phyloP scores from a whole-genome alignment of 352 stramenopile species.

The Pythium dissimile region DNA sequence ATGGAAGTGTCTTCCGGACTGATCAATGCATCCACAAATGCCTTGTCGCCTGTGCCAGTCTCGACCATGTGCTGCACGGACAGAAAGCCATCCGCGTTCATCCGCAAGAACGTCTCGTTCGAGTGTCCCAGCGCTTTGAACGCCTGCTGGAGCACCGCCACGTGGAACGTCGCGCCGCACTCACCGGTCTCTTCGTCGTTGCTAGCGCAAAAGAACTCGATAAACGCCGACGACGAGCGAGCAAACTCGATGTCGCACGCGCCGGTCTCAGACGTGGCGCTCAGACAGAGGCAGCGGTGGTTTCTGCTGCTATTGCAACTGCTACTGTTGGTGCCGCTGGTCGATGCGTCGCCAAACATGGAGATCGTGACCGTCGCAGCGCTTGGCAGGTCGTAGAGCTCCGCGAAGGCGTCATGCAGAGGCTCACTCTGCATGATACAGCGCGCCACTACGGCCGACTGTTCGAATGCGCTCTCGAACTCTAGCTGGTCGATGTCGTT shows the following conservation, averaged over 20 bases:
- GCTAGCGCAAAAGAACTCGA: slow-evolving; percentile 70
- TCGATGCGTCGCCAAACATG: slow-evolving; percentile 41
- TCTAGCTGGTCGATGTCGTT: slow-evolving; percentile 67
- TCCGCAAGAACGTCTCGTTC: slow-evolving; percentile 78
- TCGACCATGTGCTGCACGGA: slow-evolving; percentile 54
- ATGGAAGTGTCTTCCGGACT: slow-evolving; percentile 61
- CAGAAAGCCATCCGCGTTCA: slow-evolving; percentile 77
- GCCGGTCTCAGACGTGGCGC: slow-evolving; percentile 64
- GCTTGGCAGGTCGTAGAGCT: slow-evolving; percentile 83
- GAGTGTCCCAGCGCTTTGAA: slow-evolving; percentile 76
- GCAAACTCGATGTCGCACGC: slow-evolving; percentile 82
- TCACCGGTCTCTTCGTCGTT: slow-evolving; percentile 14
- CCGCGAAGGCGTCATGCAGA: slow-evolving; percentile 73
- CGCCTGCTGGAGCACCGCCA: slow-evolving; percentile 74
- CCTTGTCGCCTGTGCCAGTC: slow-evolving; percentile 54
- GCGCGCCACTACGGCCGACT: slow-evolving; percentile 62
- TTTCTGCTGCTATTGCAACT: background rate
- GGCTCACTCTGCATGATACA: slow-evolving; percentile 84
- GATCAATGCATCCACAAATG: slow-evolving; percentile 78
- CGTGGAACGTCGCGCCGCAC: slow-evolving; percentile 68
- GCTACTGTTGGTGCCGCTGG: background rate
- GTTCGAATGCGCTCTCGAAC: slow-evolving; percentile 79
- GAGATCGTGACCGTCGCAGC: slow-evolving; percentile 73
- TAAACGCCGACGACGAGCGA: slow-evolving; percentile 67
- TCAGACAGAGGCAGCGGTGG: slow-evolving; percentile 41